Conservation (phyloP, 2,329 filamentous ascomycete genomes). For the Ascochyta fabae region DNA sequence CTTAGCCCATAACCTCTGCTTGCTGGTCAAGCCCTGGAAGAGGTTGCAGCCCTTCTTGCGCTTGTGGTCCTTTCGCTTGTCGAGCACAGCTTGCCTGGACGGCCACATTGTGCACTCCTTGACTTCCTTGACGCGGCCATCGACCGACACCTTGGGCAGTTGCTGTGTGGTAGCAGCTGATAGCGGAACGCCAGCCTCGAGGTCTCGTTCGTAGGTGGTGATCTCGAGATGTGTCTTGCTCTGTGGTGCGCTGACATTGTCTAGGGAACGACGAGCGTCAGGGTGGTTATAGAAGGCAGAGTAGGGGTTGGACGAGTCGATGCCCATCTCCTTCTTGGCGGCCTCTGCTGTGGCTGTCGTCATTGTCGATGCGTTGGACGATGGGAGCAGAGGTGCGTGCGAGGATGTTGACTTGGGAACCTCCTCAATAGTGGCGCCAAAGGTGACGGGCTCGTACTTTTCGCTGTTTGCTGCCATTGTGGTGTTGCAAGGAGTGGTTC, state of each 20-base stretch:
- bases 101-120: conserved; percentile 62
- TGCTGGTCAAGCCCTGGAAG: conserved; percentile 52
- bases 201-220: conserved; percentile 48
- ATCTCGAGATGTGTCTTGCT: conserved; percentile 44
- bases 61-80: conserved; percentile 51
- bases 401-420: conserved; percentile 15
- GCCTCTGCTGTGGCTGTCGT: conserved; percentile 43
- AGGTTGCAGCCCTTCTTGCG: conserved; percentile 49
- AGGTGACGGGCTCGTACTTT: conserved; percentile 47
- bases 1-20: conserved; percentile 54
- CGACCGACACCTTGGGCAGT: conserved; percentile 48
- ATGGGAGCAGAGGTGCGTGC: conserved; percentile 27
- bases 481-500: conserved; percentile 21
- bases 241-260: conserved; percentile 30
- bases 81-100: conserved; percentile 55
- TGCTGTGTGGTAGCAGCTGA: conserved; percentile 49
- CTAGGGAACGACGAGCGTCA: conserved; percentile 52
- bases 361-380: conserved; percentile 43
- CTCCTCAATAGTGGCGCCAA: conserved; percentile 52
- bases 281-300: conserved; percentile 58
- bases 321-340: conserved; percentile 36
- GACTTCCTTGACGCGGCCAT: conserved; percentile 52
- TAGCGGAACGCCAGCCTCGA: conserved; percentile 46
- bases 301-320: conserved; percentile 51
- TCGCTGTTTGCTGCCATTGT: conserved; percentile 39